Base-by-base conservation (phyloP, 768 basidiomycete species). In the Naematelia encephala region DNA sequence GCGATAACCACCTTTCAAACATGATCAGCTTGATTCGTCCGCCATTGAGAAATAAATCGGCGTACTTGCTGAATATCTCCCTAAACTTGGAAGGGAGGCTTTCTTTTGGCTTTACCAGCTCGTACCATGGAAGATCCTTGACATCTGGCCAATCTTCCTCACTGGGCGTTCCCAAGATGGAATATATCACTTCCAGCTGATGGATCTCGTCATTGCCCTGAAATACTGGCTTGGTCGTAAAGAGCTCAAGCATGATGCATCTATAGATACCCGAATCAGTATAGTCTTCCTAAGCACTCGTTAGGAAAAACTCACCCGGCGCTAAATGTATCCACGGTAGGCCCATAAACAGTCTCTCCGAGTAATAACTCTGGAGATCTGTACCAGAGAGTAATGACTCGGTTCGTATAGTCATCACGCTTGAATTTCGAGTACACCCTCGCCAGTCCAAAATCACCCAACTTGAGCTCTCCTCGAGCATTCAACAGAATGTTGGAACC, bases 261-360 rank as follows among this genome's bases (percentile, higher is more conserved):
- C 93, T 98, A 64, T n/a, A n/a, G n/a, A n/a, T n/a, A n/a, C n/a
- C n/a, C n/a, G n/a, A n/a, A n/a, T n/a, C n/a, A n/a, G n/a, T n/a
- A n/a, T n/a, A n/a, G n/a, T n/a, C n/a, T n/a, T n/a, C 5, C 21
- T 13, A 29, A 54, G 12, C n/a, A n/a, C n/a, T n/a, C n/a, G n/a
- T n/a, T n/a, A n/a, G 56, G 46, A 12, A 42, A 28, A 13, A 78
- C 83, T 66, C 79, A 94, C 91, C 96, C 96, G 43, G 96, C 96
- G 76, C 91, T 94, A 96, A 96, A 99, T 87, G 98, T 96, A 71
- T 99, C 96, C 22, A 99, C 94, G 72, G 94, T 93, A 4, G 92
- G 87, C 1, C 91, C 93, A 79, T 99, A 99, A 12, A 91, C 85
- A 0, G 96, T 99, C 27, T 92, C 90, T 26, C 96, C 96, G 68